Percentiles rank a stretch among this genome's conserved stretches.
phyloP scores from a whole-genome alignment of 495 filamentous ascomycete species.

The Aspergillus biplanus region DNA sequence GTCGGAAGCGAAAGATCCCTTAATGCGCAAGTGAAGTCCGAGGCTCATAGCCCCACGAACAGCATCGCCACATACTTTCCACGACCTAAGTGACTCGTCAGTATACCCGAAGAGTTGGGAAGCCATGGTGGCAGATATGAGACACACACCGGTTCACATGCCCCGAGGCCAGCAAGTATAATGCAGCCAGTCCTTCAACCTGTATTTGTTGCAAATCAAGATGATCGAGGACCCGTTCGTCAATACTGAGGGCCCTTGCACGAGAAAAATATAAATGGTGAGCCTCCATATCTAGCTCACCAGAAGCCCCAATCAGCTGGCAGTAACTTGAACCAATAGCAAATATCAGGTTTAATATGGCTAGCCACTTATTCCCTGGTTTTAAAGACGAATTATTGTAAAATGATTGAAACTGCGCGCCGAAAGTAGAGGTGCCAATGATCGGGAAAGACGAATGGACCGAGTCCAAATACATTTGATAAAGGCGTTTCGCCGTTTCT shows the following conservation, averaged over 20 bases:
- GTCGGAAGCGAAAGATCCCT: conserved; percentile 49
- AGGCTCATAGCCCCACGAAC: conserved; percentile 60
- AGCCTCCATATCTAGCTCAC: conserved; percentile 49
- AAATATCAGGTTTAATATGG: conserved; percentile 66
- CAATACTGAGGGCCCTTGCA: conserved; percentile 55
- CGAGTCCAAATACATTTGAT: conserved; percentile 60
- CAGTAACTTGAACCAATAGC: conserved; percentile 60
- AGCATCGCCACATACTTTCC: conserved; percentile 61
- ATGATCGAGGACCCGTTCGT: conserved; percentile 53
- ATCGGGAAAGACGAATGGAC: conserved; percentile 66
- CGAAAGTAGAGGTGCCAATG: conserved; percentile 57
- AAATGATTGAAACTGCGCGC: conserved; percentile 50
- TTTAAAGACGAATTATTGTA: conserved; percentile 44
- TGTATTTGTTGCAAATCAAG: conserved; percentile 62
- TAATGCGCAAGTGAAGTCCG: conserved; percentile 64
- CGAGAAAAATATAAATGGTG: conserved; percentile 60
- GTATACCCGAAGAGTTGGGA: not conserved
- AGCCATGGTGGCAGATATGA: conserved; percentile 7
- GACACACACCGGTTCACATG: conserved; percentile 61
- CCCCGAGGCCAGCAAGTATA: conserved; percentile 62
- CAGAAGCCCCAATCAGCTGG: conserved; percentile 48
- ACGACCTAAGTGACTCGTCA: conserved; percentile 51
- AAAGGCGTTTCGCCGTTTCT: conserved; percentile 54
- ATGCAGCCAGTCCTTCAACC: conserved; percentile 57
- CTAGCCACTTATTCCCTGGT: conserved; percentile 54